Evolutionary conservation across 768 basidiomycete genomes (phyloP), one percentile per base, ranked within the genome.

Genomic region (Kwoniella bestiolae): DNA sequence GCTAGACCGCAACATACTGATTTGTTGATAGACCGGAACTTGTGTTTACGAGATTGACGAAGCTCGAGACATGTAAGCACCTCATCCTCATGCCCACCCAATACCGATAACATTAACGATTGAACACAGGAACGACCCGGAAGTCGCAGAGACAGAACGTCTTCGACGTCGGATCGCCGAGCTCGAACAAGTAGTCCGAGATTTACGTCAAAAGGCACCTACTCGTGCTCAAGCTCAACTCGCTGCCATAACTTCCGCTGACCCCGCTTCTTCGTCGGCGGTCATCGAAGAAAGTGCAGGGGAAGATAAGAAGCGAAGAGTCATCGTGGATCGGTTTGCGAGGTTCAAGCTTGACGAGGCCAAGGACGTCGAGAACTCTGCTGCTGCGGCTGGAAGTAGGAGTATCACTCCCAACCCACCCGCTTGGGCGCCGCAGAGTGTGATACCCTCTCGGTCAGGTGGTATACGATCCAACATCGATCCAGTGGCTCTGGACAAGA

Each of bases 21-120:
- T 23, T 51, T 31, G 16, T 32, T 25, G 35, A 49, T 71, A 92
- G 91, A 94, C 93, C 23, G 93, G 93, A 56, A 89, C 94, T 18
- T 95, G 93, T 79, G 92, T 95, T 0, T 95, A 95, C 72, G 93
- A 95, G 77, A 90, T 94, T 69, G 93, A 94, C 78, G 92, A 73
- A 31, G 46, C 65, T 44, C 66, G 72, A n/a, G 69, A 69, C 65
- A 62, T 58, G 62, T 74, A 63, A 65, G 71, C 53, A 44, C 47
- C 52, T 21, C 49, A 12, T 63, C 23, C 23, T 62, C 1, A n/a
- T 60, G 3, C 31, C 12, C n/a, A n/a, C 31, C 23, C 14, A 41
- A 57, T 44, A 18, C 28, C 46, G 47, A 28, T 31, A 34, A 56
- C 46, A n/a, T n/a, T 35, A 61, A 62, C 47, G 8, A 38, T 14